phyloP scores from a whole-genome alignment of 441 rosid genomes.

The Adansonia rubrostipa region DNA sequence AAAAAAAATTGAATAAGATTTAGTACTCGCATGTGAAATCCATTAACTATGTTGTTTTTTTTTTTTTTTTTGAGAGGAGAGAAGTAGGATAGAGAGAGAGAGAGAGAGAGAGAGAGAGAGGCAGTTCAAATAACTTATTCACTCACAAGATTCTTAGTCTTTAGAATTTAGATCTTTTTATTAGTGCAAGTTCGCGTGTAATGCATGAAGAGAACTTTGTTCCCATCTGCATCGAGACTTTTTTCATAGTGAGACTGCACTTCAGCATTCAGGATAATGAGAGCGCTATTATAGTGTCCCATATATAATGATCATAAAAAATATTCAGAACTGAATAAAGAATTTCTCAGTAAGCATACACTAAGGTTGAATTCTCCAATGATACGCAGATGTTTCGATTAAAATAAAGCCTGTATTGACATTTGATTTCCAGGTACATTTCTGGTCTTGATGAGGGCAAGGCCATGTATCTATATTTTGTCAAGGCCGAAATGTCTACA shows the following conservation, averaged over 20 bases:
- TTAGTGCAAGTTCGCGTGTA: constrained; percentile 31
- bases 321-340: constrained; percentile 1
- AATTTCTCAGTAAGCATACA: constrained; percentile 17
- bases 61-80: not conserved
- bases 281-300: constrained; percentile 15
- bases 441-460: constrained; percentile 81
- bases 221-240: not conserved
- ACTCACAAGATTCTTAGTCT: not conserved
- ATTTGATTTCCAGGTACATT: constrained; percentile 54
- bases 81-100: too few species aligned
- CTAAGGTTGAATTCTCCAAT: constrained; percentile 9
- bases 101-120: not conserved
- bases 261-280: constrained; percentile 12
- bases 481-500: constrained; percentile 75
- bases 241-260: not conserved
- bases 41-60: not conserved
- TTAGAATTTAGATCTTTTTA: constrained; percentile 8
- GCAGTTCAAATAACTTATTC: constrained; percentile 8
- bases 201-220: constrained; percentile 21
- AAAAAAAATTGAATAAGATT: not conserved
- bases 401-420: constrained; percentile 19
- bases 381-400: constrained; percentile 3
- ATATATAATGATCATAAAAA: constrained; percentile 1
- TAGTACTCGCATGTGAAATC: constrained; percentile 7
- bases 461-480: constrained; percentile 82